A percentile compares a stretch with the other conserved stretches of the same genome.
Evolutionary conservation across 345 rosid genomes (phyloP).

Genomic region (Physaria fendleri): DNA sequence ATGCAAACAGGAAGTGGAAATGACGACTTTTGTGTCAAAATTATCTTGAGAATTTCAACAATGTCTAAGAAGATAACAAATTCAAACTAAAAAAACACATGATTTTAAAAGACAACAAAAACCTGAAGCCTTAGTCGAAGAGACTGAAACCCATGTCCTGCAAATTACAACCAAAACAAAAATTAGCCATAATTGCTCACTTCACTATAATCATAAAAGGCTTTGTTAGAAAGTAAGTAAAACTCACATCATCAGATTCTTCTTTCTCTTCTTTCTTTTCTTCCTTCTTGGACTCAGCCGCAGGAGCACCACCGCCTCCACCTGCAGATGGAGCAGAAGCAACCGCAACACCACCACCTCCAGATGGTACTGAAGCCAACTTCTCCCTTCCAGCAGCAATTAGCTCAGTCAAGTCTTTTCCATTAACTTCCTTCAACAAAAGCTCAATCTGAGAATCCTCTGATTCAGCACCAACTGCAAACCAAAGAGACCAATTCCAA

Average conservation of each 20-base stretch:
- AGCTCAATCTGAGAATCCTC: conserved; percentile 56
- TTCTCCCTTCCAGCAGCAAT: conserved; percentile 84
- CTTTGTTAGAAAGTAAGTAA: not conserved
- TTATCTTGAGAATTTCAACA: not conserved
- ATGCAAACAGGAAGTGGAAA: not conserved
- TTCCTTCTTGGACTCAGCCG: conserved; percentile 73
- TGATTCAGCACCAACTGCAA: conserved; percentile 63
- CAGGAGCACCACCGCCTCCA: conserved; percentile 35
- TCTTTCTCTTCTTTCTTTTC: conserved; percentile 76
- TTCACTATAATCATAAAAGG: not conserved
- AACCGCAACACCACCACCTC: conserved; percentile 42
- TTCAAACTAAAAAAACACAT: conserved; percentile 14
- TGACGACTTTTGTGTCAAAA: not conserved
- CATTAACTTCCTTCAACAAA: conserved; percentile 54
- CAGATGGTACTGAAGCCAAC: conserved; percentile 65
- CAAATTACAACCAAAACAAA: conserved; percentile 4
- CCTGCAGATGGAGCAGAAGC: conserved; percentile 36
- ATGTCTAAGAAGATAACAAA: not conserved
- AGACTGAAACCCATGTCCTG: conserved; percentile 68
- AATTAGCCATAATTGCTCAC: not conserved
- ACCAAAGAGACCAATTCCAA: not conserved
- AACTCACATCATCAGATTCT: conserved; percentile 74
- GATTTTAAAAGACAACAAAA: conserved; percentile 5
- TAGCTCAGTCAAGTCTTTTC: conserved; percentile 66
- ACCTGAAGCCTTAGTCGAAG: conserved; percentile 34